phyloP scores from a whole-genome alignment of 2,329 filamentous ascomycete species.

The Cordyceps tenuipes region DNA sequence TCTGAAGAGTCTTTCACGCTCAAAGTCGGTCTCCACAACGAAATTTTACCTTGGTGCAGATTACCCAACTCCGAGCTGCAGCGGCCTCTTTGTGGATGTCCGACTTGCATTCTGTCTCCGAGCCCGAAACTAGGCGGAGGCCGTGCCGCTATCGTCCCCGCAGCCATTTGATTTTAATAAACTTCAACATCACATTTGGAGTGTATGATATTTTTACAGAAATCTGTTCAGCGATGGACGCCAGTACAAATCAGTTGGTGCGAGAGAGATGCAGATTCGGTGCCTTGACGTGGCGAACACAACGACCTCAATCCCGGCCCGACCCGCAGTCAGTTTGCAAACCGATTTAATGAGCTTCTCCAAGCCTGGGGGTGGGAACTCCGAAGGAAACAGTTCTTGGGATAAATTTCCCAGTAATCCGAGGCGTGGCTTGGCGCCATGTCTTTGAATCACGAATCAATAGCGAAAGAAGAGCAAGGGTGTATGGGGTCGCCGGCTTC shows the following conservation, averaged over 20 bases:
- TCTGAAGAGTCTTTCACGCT: neutral
- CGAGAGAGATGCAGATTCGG: neutral
- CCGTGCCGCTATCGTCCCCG: neutral
- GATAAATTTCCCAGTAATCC: neutral
- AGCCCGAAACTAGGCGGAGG: neutral
- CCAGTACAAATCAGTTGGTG: neutral
- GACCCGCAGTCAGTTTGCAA: neutral
- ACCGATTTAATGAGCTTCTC: neutral
- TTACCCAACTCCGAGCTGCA: neutral
- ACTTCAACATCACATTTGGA: neutral
- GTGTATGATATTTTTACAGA: neutral
- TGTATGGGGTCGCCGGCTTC: neutral
- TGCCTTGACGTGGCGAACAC: neutral
- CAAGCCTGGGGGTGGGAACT: neutral
- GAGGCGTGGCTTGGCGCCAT: neutral
- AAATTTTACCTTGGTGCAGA: neutral
- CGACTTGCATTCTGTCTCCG: neutral
- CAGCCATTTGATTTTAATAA: neutral
- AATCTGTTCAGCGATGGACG: neutral
- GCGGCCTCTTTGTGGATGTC: neutral
- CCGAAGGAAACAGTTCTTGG: neutral
- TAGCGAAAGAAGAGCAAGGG: neutral
- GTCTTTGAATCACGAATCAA: neutral
- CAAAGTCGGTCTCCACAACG: neutral
- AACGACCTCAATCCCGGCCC: conserved; percentile 4